Conservation (phyloP, 169 alveolate species). For the Plasmodium fragile region DNA sequence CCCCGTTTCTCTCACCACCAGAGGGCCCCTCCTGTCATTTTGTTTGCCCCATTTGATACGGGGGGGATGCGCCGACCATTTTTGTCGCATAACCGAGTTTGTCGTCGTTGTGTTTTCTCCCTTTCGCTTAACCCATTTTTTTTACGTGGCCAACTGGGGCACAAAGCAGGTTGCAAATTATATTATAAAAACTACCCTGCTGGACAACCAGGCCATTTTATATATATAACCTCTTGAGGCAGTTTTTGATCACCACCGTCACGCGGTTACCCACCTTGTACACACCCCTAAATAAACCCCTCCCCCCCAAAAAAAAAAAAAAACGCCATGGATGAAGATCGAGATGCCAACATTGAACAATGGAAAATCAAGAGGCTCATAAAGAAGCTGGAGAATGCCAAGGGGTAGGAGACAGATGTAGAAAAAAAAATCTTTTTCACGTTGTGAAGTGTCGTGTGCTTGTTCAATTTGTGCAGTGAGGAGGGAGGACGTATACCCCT, state of each 20-base stretch:
- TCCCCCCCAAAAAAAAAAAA: no score
- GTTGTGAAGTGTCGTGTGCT: neutral
- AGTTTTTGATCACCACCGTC: neutral
- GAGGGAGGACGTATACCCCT: neutral
- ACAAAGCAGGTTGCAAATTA: neutral
- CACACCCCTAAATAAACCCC: neutral
- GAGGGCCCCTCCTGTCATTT: neutral
- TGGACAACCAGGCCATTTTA: neutral
- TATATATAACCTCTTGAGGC: neutral
- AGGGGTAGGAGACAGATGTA: slow-evolving; percentile 86
- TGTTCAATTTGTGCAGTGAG: neutral
- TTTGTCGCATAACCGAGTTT: neutral
- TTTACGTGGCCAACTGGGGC: neutral
- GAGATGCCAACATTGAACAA: slow-evolving; percentile 91
- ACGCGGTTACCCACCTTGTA: neutral
- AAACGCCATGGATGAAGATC: slow-evolving; percentile 76
- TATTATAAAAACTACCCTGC: neutral
- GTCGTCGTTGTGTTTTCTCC: neutral
- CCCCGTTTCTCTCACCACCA: no score
- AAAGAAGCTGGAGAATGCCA: slow-evolving; percentile 91
- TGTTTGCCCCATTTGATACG: neutral
- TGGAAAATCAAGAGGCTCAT: slow-evolving; percentile 95
- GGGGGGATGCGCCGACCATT: neutral
- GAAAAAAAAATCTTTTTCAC: neutral
- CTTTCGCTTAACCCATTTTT: no score